Evolutionary conservation across 192 early-diverging fungal species (phyloP), one percentile per base, ranked within the genome.

Genomic region (Backusella psychrophila): DNA sequence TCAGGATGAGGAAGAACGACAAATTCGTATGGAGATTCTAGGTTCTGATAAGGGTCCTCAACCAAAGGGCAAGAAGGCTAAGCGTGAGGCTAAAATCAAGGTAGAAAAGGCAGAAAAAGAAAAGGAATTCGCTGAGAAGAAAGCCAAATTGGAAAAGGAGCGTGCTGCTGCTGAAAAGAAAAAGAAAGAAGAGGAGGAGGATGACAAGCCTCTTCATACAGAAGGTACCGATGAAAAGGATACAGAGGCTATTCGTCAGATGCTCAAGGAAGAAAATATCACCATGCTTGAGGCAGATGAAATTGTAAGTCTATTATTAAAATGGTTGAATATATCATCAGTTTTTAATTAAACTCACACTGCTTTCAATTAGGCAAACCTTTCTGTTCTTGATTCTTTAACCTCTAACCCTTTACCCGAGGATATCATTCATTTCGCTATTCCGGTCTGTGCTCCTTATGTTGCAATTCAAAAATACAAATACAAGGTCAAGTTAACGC

Each of bases 401-500:
- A 98, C 95, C 1, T 88, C 91, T 6, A 79, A 89, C 29, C 98
- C 98, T 4, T 77, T 92, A 42, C 84, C 90, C 0, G 87, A 90
- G 1, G 98, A 99, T 84, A 91, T 89, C 38, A 77, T 99, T 17
- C 85, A 89, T 49, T 91, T 90, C 84, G 96, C 95, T 12, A 87
- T 99, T 11, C 95, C 98, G 0, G 94, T 99, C 9, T 81, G 78
- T 46, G 97, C 95, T 1, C 98, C 97, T 0, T 99, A 97, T 88
- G 74, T 77, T 7, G 88, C 93, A 4, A 82, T 99, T 15, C 91
- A 92, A 34, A 90, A 92, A 75, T 97, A 91, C 88, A 97, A 96
- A 84, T 99, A 97, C 85, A 97, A 95, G 80, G 91, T 97, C 35
- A 99, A 99, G 79, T 85, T 99, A 33, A 84, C 91, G 8, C 97